Percentiles rank a stretch among this genome's conserved stretches.
phyloP scores from a whole-genome alignment of 345 rosid genomes.

The Eucalyptus polyanthemos region DNA sequence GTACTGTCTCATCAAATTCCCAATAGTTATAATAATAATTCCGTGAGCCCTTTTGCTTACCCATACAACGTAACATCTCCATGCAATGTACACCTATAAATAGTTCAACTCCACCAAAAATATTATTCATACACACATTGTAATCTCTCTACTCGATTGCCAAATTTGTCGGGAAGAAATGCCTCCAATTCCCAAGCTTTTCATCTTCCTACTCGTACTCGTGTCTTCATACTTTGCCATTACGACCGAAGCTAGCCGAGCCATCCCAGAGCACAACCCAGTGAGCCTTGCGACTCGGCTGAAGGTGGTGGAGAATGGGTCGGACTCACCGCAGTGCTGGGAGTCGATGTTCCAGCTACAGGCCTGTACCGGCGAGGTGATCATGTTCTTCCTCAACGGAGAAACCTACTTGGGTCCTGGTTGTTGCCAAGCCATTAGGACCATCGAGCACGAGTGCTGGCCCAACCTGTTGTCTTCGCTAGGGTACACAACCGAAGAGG shows the following conservation, averaged over 20 bases:
- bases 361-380: conserved; percentile 64
- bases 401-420: conserved; percentile 49
- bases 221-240: neutral
- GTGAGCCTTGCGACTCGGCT: conserved; percentile 10
- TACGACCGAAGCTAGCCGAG: neutral
- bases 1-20: neutral
- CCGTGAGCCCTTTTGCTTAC: neutral
- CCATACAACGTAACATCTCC: neutral
- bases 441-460: conserved; percentile 44
- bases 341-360: conserved; percentile 62
- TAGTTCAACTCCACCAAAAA: neutral
- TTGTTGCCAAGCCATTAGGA: conserved; percentile 57
- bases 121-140: neutral
- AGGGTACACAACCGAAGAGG: conserved; percentile 60
- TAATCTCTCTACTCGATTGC: neutral
- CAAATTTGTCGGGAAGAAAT: neutral
- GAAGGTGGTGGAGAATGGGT: conserved; percentile 29
- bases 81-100: neutral
- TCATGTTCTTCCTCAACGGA: conserved; percentile 65
- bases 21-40: neutral
- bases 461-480: conserved; percentile 42
- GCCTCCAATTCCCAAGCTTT: neutral
- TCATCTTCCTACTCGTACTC: neutral
- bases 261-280: neutral
- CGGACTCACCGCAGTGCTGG: conserved; percentile 49